Evolutionary conservation across 2,329 filamentous ascomycete genomes (phyloP).

Genomic region (Colletotrichum sojae): DNA sequence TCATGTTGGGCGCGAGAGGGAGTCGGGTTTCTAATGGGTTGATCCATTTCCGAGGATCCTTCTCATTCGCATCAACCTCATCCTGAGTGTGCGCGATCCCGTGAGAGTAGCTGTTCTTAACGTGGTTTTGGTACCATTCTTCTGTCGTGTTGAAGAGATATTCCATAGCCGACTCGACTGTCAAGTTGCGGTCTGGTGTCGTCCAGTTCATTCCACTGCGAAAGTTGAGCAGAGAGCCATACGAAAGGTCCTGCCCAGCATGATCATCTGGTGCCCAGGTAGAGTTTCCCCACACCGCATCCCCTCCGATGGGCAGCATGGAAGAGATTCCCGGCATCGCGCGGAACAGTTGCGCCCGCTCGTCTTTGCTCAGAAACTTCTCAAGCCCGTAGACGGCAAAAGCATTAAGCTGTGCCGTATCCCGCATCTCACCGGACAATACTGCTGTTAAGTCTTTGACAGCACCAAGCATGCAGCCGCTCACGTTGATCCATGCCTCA

Average conservation of each 20-base stretch:
- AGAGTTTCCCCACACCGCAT: constrained; percentile 93
- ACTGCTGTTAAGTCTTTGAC: constrained; percentile 92
- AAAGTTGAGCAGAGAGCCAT: constrained; percentile 89
- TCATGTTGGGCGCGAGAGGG: constrained; percentile 88
- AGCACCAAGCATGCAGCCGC: constrained; percentile 96
- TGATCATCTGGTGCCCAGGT: constrained; percentile 91
- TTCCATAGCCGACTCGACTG: constrained; percentile 80
- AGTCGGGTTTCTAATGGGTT: constrained; percentile 93
- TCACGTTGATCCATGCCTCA: constrained; percentile 98
- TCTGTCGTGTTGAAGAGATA: constrained; percentile 86
- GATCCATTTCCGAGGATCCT: constrained; percentile 88
- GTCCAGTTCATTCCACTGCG: constrained; percentile 75
- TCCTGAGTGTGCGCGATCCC: constrained; percentile 85
- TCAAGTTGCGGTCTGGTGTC: constrained; percentile 81
- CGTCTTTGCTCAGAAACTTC: constrained; percentile 91
- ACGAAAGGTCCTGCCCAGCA: constrained; percentile 80
- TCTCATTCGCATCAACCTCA: constrained; percentile 86
- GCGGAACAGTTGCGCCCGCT: constrained; percentile 93
- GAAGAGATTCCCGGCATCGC: constrained; percentile 97
- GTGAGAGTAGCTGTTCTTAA: constrained; percentile 85
- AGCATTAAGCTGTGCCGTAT: constrained; percentile 95
- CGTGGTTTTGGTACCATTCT: constrained; percentile 84
- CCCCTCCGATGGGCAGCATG: constrained; percentile 95
- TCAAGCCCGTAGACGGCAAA: constrained; percentile 98
- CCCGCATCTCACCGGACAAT: constrained; percentile 97